Evolutionary conservation across 1,284 basidiomycete species (phyloP).

Genomic region (Cryptococcus sp.): DNA sequence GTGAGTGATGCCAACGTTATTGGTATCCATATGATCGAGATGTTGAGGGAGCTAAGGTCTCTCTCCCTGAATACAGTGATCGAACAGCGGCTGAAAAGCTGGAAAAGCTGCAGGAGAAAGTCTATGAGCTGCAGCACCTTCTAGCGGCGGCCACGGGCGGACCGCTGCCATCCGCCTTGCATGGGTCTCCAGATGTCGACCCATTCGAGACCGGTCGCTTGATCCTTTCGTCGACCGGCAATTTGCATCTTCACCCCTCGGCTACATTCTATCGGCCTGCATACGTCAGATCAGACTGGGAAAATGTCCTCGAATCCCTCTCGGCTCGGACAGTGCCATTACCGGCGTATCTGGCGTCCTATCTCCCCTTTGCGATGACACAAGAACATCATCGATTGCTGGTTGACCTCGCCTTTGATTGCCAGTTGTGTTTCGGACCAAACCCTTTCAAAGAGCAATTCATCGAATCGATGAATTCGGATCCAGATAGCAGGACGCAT

Average conservation of each 20-base stretch:
- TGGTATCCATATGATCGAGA: no score
- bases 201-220: conserved; percentile 26
- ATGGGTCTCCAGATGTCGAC: background rate
- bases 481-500: conserved; percentile 13
- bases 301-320: conserved; percentile 12
- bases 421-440: conserved; percentile 20
- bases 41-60: background rate
- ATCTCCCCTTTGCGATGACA: conserved; percentile 26
- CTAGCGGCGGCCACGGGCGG: background rate
- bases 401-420: conserved; percentile 21
- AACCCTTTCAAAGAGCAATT: conserved; percentile 24
- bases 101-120: conserved; percentile 2
- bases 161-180: background rate
- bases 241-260: conserved; percentile 25
- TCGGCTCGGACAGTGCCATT: conserved; percentile 4
- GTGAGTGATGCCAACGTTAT: background rate
- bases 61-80: background rate
- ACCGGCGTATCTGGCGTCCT: conserved; percentile 25
- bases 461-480: conserved; percentile 19
- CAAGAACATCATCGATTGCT: conserved; percentile 19
- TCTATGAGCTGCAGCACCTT: conserved; percentile 4
- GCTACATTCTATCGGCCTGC: conserved; percentile 31
- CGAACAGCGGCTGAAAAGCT: conserved; percentile 4
- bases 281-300: conserved; percentile 25
- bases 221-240: conserved; percentile 22